phyloP scores from a whole-genome alignment of 306 rosid species.

The Trifolium fragiferum region DNA sequence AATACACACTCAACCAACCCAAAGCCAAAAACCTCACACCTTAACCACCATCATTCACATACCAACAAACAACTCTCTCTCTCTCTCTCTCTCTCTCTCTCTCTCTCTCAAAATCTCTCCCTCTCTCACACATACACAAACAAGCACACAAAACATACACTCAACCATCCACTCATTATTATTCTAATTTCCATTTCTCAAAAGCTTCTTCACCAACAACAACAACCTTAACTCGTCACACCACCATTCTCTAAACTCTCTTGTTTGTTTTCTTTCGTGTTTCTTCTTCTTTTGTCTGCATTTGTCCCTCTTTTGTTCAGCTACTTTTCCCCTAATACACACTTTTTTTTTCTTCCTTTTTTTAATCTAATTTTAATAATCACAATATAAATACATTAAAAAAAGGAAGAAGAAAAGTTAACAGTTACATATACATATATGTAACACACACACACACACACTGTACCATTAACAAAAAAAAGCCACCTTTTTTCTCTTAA shows the following conservation, averaged over 20 bases:
- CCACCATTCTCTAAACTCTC: conserved; percentile 40
- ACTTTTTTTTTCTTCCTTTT: not conserved
- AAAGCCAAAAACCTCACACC: not conserved
- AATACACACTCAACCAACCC: not conserved
- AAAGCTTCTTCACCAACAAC: conserved; percentile 45
- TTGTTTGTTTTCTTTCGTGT: conserved; percentile 51
- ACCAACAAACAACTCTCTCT: conserved; percentile 14
- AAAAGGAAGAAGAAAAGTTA: not conserved
- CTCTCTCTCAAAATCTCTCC: conserved; percentile 34
- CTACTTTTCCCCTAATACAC: conserved; percentile 24
- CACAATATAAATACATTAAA: not conserved
- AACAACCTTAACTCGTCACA: conserved; percentile 43
- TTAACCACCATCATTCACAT: not conserved
- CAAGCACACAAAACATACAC: conserved; percentile 1
- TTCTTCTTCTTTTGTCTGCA: conserved; percentile 63
- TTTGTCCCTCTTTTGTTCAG: conserved; percentile 52
- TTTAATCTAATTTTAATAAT: not conserved
- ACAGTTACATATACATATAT: not conserved
- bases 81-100: conserved; percentile 11
- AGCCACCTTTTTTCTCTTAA: conserved; percentile 38
- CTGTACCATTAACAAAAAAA: conserved; percentile 42
- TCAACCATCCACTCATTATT: conserved; percentile 44
- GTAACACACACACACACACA: not conserved
- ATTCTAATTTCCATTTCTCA: conserved; percentile 46
- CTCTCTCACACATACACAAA: not conserved